Evolutionary conservation across 2,329 filamentous ascomycete genomes (phyloP).

Genomic region (Phaeoacremonium minimum): DNA sequence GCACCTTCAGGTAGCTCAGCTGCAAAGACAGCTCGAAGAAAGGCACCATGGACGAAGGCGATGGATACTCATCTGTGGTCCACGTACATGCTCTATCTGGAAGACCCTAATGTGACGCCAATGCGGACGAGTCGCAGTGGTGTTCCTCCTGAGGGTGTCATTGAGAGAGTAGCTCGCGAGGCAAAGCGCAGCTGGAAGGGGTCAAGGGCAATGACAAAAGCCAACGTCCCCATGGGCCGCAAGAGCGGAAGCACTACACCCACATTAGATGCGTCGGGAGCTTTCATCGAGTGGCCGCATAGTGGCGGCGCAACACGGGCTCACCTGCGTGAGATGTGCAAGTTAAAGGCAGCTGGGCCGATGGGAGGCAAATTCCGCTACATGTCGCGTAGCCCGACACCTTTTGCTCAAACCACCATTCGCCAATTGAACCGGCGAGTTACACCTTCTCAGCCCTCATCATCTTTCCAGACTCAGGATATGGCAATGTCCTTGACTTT

Average conservation of each 20-base stretch:
- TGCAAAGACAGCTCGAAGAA: conserved; percentile 24
- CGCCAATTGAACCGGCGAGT: conserved; percentile 45
- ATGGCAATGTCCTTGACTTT: conserved; percentile 60
- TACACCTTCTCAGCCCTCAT: conserved; percentile 38
- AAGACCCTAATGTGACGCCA: conserved; percentile 64
- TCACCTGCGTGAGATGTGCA: conserved; percentile 60
- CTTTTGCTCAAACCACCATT: conserved; percentile 46
- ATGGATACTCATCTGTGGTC: conserved; percentile 65
- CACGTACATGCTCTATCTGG: conserved; percentile 60
- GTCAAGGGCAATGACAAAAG: conserved; percentile 34
- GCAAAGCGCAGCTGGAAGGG: conserved; percentile 65
- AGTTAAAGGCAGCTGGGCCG: conserved; percentile 41
- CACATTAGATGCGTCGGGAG: conserved; percentile 38
- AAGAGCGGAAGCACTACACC: conserved; percentile 54
- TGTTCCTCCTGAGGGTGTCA: conserved; percentile 62
- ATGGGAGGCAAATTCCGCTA: conserved; percentile 36
- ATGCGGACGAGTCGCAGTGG: conserved; percentile 60
- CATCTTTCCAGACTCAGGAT: conserved; percentile 55
- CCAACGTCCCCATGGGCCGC: conserved; percentile 17
- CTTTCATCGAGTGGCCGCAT: conserved; percentile 60
- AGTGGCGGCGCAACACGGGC: conserved; percentile 58
- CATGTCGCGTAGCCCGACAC: conserved; percentile 50
- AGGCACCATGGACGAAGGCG: conserved; percentile 58
- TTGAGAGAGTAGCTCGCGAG: conserved; percentile 60
- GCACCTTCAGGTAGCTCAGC: conserved; percentile 2